Base-by-base conservation (phyloP, 768 basidiomycete species). In the Suillus occidentalis region DNA sequence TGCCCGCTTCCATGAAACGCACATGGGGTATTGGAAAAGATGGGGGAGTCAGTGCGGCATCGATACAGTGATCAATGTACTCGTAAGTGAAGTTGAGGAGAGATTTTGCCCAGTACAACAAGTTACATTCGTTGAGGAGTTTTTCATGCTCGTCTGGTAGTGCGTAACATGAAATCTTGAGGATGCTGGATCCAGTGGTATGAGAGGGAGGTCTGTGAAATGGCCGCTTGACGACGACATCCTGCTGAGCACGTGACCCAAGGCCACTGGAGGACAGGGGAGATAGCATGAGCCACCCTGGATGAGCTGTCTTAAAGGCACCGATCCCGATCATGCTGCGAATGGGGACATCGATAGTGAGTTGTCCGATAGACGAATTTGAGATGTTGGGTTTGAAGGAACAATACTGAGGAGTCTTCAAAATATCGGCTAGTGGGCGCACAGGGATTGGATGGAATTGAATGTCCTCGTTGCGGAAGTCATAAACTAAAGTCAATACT, bases 1-100 rank as follows among this genome's bases (percentile, higher is more conserved):
- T 22, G 6, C 52, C 62, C 6, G 66, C 68, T 12, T 67, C 62
- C 1, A 69, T 55, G 37, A 69, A 69, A 18, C 22, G 60, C 10
- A 67, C 36, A 0, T 3, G 40, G 28, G 68, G 66, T 3, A 69
- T 65, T 14, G 45, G 22, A 18, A 67, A 67, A 2, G 66, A 60
- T 4, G 49, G 61, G 0, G 28, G 42, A 34, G n/a, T 47, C 13
- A 28, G 20, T 10, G 63, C 36, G 1, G 43, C 31, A 4, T 14
- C 4, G 2, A 69, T 4, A n/a, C 52, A 18, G 40, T 22, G 47
- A 34, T 67, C 47, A 20, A 69, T 55, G 31, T 60, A 65, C 6
- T 58, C 40, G n/a, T 67, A 69, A 0, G 62, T 66, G 42, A 65
- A 37, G 14, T 61, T 36, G 4, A 69, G 45, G 2, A 69, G 42